phyloP scores from a whole-genome alignment of 1,284 basidiomycete genomes.

The Exobasidium rhododendri region DNA sequence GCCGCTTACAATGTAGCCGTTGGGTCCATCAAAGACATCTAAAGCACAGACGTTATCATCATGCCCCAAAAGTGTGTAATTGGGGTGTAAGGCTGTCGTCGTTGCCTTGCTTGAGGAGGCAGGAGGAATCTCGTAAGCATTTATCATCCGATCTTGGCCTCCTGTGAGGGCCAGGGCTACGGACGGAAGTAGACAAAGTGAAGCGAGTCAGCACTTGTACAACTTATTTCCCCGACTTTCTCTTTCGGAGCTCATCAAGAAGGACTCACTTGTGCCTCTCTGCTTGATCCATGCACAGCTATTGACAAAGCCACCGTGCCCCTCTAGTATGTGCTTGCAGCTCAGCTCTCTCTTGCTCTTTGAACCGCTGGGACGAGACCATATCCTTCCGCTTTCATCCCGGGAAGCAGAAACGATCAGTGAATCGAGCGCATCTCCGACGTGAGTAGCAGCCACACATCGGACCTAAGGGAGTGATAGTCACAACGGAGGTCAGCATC shows the following conservation, averaged over 20 bases:
- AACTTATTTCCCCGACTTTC: neutral
- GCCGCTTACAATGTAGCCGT: conserved; percentile 71
- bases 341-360: conserved; percentile 10
- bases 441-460: neutral
- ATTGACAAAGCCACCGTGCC: conserved; percentile 50
- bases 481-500: neutral
- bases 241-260: conserved; percentile 13
- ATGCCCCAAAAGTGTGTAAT: conserved; percentile 65
- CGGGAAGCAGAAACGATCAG: conserved; percentile 38
- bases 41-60: conserved; percentile 85
- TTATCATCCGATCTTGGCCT: conserved; percentile 49
- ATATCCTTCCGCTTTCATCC: conserved; percentile 31
- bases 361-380: conserved; percentile 14
- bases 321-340: conserved; percentile 23
- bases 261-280: neutral
- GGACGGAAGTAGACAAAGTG: no score
- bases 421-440: conserved; percentile 26
- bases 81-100: conserved; percentile 18
- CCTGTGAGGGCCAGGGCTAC: conserved; percentile 36
- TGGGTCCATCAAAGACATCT: conserved; percentile 54
- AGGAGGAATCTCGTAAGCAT: conserved; percentile 36
- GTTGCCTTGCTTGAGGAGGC: conserved; percentile 18
- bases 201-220: neutral
- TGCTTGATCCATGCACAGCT: conserved; percentile 32
- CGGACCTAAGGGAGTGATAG: neutral